Evolutionary conservation across 768 basidiomycete genomes (phyloP).

Genomic region (Suillus brevipes): DNA sequence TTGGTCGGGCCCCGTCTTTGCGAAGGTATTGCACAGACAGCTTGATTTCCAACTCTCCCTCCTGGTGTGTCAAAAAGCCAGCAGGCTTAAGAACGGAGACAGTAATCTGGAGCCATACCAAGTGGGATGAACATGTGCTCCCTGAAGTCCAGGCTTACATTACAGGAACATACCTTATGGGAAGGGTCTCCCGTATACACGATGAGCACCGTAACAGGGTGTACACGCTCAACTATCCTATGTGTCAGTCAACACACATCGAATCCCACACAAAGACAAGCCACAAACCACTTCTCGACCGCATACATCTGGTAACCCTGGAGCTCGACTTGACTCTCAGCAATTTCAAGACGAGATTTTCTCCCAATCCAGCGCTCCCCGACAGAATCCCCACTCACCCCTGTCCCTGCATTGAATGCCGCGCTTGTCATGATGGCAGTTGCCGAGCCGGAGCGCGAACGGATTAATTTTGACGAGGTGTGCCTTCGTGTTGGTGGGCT

Average conservation of each 20-base stretch:
- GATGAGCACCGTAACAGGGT: constrained; percentile 58
- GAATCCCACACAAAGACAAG: background rate
- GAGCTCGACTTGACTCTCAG: constrained; percentile 45
- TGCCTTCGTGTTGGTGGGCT: constrained; percentile 23
- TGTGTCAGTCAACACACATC: background rate
- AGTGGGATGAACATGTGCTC: constrained; percentile 18
- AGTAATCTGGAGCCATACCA: constrained; percentile 45
- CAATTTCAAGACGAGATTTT: constrained; percentile 49
- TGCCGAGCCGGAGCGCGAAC: constrained; percentile 35
- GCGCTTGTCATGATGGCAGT: constrained; percentile 21
- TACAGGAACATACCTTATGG: constrained; percentile 51
- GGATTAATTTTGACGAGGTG: constrained; percentile 27
- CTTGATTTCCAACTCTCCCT: constrained; percentile 59
- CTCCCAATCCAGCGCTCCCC: constrained; percentile 46
- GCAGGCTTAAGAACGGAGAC: constrained; percentile 56
- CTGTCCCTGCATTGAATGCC: constrained; percentile 10
- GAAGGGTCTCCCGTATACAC: constrained; percentile 77
- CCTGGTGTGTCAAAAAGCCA: constrained; percentile 39
- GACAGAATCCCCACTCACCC: constrained; percentile 18
- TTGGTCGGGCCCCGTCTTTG: constrained; percentile 72
- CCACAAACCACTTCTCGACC: constrained; percentile 73
- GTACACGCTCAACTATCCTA: constrained; percentile 69
- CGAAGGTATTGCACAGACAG: constrained; percentile 59
- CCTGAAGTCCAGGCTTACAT: background rate
- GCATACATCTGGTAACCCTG: constrained; percentile 80